phyloP scores from a whole-genome alignment of 176 grass and related monocot genomes.

The Oryza nivara region DNA sequence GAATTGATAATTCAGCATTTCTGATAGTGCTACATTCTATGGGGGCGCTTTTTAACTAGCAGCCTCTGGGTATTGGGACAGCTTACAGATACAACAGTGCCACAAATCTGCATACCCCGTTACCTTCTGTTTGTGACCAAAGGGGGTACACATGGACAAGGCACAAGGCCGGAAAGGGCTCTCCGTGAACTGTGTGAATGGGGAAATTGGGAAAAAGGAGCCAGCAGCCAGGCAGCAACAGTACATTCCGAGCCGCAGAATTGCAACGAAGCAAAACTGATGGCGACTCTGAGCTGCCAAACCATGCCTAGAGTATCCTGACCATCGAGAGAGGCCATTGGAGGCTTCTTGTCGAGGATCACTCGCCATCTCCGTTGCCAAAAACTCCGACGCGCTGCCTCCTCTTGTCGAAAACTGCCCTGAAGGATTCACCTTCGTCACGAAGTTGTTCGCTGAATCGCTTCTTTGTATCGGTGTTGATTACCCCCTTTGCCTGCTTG shows the following conservation, averaged over 20 bases:
- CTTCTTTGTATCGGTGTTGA: constrained; percentile 63
- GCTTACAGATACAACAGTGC: constrained; percentile 13
- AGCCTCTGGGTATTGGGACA: neutral
- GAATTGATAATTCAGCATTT: neutral
- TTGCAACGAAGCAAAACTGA: constrained; percentile 2
- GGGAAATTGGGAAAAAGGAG: neutral
- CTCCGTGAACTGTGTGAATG: neutral
- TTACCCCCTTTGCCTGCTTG: constrained; percentile 38
- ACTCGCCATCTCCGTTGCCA: constrained; percentile 25
- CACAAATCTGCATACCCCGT: neutral
- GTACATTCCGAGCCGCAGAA: neutral
- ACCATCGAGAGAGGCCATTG: neutral
- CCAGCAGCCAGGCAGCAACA: neutral
- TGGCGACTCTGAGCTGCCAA: too few species aligned
- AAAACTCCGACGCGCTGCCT: constrained; percentile 61
- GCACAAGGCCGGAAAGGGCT: neutral
- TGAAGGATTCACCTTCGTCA: constrained; percentile 84
- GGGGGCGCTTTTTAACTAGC: neutral
- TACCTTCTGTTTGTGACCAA: neutral
- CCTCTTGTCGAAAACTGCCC: constrained; percentile 70
- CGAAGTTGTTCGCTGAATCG: constrained; percentile 83
- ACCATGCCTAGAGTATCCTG: neutral
- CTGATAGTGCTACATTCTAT: neutral
- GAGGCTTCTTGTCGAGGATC: constrained; percentile 28
- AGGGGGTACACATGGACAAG: neutral